Evolutionary conservation across 495 filamentous ascomycete species (phyloP), one percentile per base, ranked within the genome.

Genomic region (Podospora pseudopauciseta): DNA sequence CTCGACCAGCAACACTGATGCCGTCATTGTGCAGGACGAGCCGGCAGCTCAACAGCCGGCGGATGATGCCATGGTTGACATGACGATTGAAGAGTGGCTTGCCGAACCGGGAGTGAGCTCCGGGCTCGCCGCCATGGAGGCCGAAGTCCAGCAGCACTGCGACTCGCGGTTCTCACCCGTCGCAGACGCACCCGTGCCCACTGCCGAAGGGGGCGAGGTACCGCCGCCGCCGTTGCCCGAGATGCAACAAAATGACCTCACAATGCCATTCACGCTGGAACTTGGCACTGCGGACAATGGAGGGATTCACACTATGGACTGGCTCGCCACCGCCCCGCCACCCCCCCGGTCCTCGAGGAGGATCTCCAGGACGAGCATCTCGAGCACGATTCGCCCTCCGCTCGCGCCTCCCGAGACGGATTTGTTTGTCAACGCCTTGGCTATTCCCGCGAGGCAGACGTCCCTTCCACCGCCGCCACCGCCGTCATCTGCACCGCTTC

Each of bases 41-140:
- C 1, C 18, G 19, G n/a, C 4, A 15, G 32, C 13, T 9, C 27
- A 28, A 3, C 61, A 18, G 61, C 30, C 61, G n/a, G 27, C 32
- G 32, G 69, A 68, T 23, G 74, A 76, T 56, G 66, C 74, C 0
- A 18, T 68, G 11, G 69, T 60, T 34, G 73, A 77, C 32, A 64
- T 72, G 32, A 77, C 75, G 11, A 77, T 78, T 54, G 68, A 74
- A 60, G 75, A 77, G 44, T 77, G 73, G 75, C 73, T 76, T 44
- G 70, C 76, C 30, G 75, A 76, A 55, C 75, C 76, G 18, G 54
- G 32, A n/a, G 39, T 58, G 9, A 9, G 32, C 23, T 18, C 58
- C 4, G 19, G 58, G 30, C 19, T 20, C 32, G 11, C 34, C 63
- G 13, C 57, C 57, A 9, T 5, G 20, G 44, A 44, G 13, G 57